A percentile compares a stretch with the other conserved stretches of the same genome.
These are phyloP conservation scores for Sporodiniella umbellata DNA, from an alignment of 371 early-diverging fungal genomes.

Conservation along the genomic window DNA sequence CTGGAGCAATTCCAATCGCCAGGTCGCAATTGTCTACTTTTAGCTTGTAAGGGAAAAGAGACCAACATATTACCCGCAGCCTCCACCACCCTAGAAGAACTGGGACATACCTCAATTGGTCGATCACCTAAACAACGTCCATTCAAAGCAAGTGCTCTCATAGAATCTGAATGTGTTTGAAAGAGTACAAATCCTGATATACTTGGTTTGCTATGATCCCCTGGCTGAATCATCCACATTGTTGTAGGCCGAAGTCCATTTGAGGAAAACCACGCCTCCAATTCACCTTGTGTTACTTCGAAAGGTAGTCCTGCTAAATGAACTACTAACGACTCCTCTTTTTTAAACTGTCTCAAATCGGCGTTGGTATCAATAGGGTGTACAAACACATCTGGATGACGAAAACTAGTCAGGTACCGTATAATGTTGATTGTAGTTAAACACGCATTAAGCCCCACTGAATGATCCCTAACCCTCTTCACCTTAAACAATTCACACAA, in stretches of 20 bases:
- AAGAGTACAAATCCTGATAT: constrained; percentile 61
- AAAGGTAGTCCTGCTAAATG: constrained; percentile 60
- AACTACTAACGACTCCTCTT: constrained; percentile 64
- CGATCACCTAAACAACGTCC: constrained; percentile 67
- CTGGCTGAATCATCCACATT: constrained; percentile 52
- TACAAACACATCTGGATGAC: constrained; percentile 61
- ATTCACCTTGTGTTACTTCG: constrained; percentile 63
- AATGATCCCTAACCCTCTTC: constrained; percentile 38
- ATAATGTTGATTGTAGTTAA: constrained; percentile 62
- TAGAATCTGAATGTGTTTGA: constrained; percentile 57
- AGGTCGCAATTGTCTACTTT: constrained; percentile 45
- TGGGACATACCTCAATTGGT: constrained; percentile 66
- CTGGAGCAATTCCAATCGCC: constrained; percentile 79
- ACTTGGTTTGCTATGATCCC: constrained; percentile 51
- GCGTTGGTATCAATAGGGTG: constrained; percentile 65
- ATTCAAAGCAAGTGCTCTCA: constrained; percentile 60
- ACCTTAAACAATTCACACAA: constrained; percentile 61
- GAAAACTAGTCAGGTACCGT: constrained; percentile 48
- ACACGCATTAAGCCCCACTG: constrained; percentile 60
- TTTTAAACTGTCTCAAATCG: constrained; percentile 64
- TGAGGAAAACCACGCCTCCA: constrained; percentile 64
- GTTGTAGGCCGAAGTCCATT: constrained; percentile 54
- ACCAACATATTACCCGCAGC: constrained; percentile 50
- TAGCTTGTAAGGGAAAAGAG: constrained; percentile 57
- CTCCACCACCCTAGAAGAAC: constrained; percentile 55